Conservation (phyloP, 2,329 filamentous ascomycete species). For the Daldinia eschscholtzii region DNA sequence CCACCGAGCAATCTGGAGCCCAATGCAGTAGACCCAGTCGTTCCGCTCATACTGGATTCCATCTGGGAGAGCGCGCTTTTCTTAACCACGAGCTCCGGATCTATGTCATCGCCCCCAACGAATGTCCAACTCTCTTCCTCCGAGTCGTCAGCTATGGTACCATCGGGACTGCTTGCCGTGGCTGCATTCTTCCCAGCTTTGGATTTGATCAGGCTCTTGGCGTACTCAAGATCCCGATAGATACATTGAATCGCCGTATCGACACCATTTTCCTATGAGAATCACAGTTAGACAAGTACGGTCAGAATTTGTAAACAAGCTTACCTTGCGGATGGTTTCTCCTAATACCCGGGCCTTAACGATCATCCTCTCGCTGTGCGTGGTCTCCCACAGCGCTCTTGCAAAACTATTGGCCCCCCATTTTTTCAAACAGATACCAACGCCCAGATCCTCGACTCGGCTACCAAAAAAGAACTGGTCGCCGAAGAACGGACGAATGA, state of each 20-base stretch:
- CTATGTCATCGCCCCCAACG: slow-evolving; percentile 68
- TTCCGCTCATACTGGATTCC: slow-evolving; percentile 41
- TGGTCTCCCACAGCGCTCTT: slow-evolving; percentile 89
- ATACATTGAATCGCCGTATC: slow-evolving; percentile 89
- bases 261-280: slow-evolving; percentile 84
- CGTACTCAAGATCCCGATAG: slow-evolving; percentile 95
- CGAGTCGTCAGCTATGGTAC: slow-evolving; percentile 59
- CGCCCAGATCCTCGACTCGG: slow-evolving; percentile 91
- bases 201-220: slow-evolving; percentile 82
- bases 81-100: slow-evolving; percentile 51
- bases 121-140: slow-evolving; percentile 93
- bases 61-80: slow-evolving; percentile 48
- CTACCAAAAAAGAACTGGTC: slow-evolving; percentile 97
- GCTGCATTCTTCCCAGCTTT: slow-evolving; percentile 66
- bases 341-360: slow-evolving; percentile 84
- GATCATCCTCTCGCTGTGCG: slow-evolving; percentile 91
- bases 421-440: slow-evolving; percentile 89
- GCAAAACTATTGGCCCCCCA: slow-evolving; percentile 89
- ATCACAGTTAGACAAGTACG: slow-evolving; percentile 21
- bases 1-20: slow-evolving; percentile 39
- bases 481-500: slow-evolving; percentile 96
- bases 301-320: slow-evolving; percentile 49
- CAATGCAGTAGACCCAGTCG: slow-evolving; percentile 17
- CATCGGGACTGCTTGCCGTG: slow-evolving; percentile 52
- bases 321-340: slow-evolving; percentile 86